Evolutionary conservation across 2,329 filamentous ascomycete genomes (phyloP), one percentile per base, ranked within the genome.

Genomic region (Raffaelea deltoideospora): DNA sequence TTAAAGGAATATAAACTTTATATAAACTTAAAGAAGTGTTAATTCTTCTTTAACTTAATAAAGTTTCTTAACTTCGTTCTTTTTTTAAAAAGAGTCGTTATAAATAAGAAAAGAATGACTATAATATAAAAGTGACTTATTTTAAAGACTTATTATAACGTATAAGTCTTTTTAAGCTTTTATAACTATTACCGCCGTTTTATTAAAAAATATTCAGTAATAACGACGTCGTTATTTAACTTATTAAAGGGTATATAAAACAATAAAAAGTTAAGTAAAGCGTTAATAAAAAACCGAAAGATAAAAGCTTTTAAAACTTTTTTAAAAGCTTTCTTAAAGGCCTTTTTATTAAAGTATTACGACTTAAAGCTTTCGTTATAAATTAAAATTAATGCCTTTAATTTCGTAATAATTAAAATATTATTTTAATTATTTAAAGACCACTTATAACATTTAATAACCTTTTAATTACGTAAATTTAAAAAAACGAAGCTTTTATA

Each of bases 381-480:
- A 28, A 29, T 27, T 19, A 4, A 10, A 27, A 11, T 34, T 34
- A 33, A 33, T n/a, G 8, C 2, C 18, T 24, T 33, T 33, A 33
- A 10, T 17, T 33, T 33, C 18, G 8, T n/a, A 34, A 34, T 34
- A 34, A 34, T 24, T 6, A 27, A 19, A 18, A 19, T n/a, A n/a
- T n/a, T n/a, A n/a, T n/a, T n/a, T n/a, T n/a, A n/a, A n/a, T n/a
- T n/a, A n/a, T n/a, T n/a, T 23, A 4, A 26, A 34, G 14, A 27
- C 5, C 11, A 34, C 11, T 22, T 33, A 33, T 30, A 29, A 33
- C 24, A 34, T 31, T 41, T 34, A 30, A n/a, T n/a, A n/a, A n/a
- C n/a, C n/a, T n/a, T n/a, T 22, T 22, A 14, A 37, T 13, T 34
- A 28, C 10, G 23, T 28, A 15, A 37, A 4, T 22, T 18, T 28